Conservation (phyloP, 352 stramenopile species). For the Globisporangium abappressorium region DNA sequence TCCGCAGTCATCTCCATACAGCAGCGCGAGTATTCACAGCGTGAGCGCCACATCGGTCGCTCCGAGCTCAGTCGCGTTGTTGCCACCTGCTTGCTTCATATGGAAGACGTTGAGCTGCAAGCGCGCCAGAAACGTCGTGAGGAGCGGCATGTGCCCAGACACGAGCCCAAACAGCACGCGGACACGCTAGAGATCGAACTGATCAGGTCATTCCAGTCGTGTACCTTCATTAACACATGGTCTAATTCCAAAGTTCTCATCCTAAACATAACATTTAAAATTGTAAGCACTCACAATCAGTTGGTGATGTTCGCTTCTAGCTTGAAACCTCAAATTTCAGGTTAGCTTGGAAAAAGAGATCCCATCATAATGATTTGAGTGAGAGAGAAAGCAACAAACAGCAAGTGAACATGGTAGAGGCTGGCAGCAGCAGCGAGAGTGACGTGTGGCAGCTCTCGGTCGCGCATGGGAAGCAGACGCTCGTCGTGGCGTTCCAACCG, state of each 20-base stretch:
- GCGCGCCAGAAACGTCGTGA: background rate
- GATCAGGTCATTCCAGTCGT: too few species aligned
- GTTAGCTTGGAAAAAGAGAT: background rate
- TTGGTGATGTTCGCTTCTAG: too few species aligned
- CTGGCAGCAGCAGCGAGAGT: constrained; percentile 6
- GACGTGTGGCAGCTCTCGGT: constrained; percentile 37
- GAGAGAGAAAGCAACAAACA: background rate
- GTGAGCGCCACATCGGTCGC: background rate
- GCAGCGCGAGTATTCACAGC: background rate
- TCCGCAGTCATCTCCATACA: background rate
- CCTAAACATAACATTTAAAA: too few species aligned
- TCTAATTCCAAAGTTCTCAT: too few species aligned
- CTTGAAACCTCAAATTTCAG: too few species aligned
- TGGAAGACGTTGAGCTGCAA: background rate
- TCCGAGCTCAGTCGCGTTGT: background rate
- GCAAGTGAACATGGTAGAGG: background rate
- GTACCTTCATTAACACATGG: too few species aligned
- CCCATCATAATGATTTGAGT: background rate
- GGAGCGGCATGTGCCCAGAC: background rate
- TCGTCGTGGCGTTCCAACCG: constrained; percentile 23
- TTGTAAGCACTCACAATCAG: too few species aligned
- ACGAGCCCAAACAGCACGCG: background rate
- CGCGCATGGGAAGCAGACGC: constrained; percentile 41
- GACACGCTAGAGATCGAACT: background rate
- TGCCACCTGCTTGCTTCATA: background rate